Base-by-base conservation (phyloP, 2,329 filamentous ascomycete species). In the Verticillium klebahnii region DNA sequence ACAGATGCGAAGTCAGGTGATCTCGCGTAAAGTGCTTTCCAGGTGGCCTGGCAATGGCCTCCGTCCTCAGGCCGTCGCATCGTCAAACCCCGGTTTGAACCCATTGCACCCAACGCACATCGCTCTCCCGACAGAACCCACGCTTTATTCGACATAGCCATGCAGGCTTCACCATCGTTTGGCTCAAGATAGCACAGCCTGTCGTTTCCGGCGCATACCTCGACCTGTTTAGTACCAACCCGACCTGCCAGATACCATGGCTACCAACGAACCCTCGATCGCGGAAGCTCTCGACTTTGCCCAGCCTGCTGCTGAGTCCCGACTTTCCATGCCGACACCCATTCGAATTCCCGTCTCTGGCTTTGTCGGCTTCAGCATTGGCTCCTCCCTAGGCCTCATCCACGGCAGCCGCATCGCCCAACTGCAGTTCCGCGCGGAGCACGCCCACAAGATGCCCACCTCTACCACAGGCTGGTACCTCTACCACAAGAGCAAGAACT, bases 401-500 rank as follows among this genome's bases (percentile, higher is more conserved):
- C 86, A 93, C 61, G 92, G 92, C 29, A 88, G 88, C 62, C 88
- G 88, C 70, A 87, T 85, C 72, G 86, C 91, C 1, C 89, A 90
- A 59, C 82, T 96, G 62, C 89, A 90, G 45, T 99, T 97, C 79
- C 89, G 94, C 61, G 95, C 95, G 63, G 95, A 99, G 77, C 96
- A 99, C 72, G 93, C 95, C 1, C 95, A 99, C 80, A 91, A 94
- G 67, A 87, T 97, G 65, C 95, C 95, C 23, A 88, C 86, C 3
- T 89, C 89, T 1, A 88, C 91, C 31, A 86, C 88, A 2, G 94
- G 93, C 19, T 99, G 95, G 95, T 99, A 94, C 73, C 85, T 98
- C n/a, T 99, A 99, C 76, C 94, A 98, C 80, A 97, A 97, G 78
- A 92, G 88, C 73, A 98, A 98, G 77, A 98, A 97, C 76, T 98